Conservation (phyloP, 2,329 filamentous ascomycete genomes). For the Aschersonia sp. region DNA sequence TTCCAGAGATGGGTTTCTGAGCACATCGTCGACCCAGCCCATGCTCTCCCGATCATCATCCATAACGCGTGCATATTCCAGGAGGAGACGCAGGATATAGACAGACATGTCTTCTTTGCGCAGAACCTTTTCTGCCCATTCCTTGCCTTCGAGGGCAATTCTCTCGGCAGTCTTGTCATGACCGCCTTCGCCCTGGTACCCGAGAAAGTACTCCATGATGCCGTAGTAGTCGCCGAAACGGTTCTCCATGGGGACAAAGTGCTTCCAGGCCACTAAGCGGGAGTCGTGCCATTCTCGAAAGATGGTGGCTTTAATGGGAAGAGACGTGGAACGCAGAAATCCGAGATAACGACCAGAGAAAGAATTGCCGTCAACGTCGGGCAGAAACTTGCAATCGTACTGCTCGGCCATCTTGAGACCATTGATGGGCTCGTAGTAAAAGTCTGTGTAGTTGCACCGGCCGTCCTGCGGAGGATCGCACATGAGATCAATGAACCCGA, state of each 20-base stretch:
- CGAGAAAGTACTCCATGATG: slow-evolving; percentile 61
- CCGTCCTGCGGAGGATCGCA: slow-evolving; percentile 24
- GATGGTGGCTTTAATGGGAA: slow-evolving; percentile 65
- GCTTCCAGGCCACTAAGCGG: slow-evolving; percentile 60
- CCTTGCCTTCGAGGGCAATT: slow-evolving; percentile 51
- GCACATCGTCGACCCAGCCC: slow-evolving; percentile 40
- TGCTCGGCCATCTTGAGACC: slow-evolving; percentile 33
- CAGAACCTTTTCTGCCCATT: slow-evolving; percentile 55
- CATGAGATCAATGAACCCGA: slow-evolving; percentile 39
- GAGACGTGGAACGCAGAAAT: slow-evolving; percentile 52
- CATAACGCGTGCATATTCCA: slow-evolving; percentile 46
- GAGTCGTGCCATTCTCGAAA: slow-evolving; percentile 73
- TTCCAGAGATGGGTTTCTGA: slow-evolving; percentile 17
- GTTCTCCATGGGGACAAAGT: slow-evolving; percentile 70
- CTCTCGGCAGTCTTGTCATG: slow-evolving; percentile 45
- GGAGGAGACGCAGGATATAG: slow-evolving; percentile 49
- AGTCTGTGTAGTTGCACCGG: slow-evolving; percentile 32
- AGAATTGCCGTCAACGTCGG: slow-evolving; percentile 64
- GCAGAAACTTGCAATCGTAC: slow-evolving; percentile 52
- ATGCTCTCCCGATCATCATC: slow-evolving; percentile 36
- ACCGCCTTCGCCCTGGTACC: slow-evolving; percentile 29
- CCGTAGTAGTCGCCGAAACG: slow-evolving; percentile 58
- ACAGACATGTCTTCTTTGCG: slow-evolving; percentile 61
- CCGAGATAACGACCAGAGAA: slow-evolving; percentile 55
- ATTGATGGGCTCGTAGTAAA: slow-evolving; percentile 25